Conservation (phyloP, 2,329 filamentous ascomycete species). For the Penicillium sp. region DNA sequence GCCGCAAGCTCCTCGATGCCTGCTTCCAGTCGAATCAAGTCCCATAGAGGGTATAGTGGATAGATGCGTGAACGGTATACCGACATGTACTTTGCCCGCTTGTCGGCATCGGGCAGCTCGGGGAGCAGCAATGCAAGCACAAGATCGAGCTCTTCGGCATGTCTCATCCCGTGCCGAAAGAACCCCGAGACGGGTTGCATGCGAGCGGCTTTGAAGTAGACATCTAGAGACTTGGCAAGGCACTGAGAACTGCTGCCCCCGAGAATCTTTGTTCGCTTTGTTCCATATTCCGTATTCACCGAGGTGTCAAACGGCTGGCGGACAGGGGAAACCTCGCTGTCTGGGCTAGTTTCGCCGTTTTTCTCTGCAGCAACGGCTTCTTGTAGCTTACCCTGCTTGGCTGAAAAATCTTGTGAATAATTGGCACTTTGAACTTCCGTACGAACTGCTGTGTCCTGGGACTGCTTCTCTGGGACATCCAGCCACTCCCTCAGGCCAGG, state of each 20-base stretch:
- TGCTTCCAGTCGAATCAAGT: neutral
- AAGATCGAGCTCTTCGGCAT: constrained; percentile 22
- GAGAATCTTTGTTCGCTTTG: constrained; percentile 20
- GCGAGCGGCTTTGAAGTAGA: constrained; percentile 21
- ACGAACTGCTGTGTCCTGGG: too few species aligned
- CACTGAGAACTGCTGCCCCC: constrained; percentile 25
- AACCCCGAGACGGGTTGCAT: constrained; percentile 19
- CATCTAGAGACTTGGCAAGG: constrained; percentile 23
- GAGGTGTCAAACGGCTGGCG: constrained; percentile 22
- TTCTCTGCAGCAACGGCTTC: neutral
- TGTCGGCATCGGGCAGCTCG: constrained; percentile 4
- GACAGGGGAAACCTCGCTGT: constrained; percentile 16
- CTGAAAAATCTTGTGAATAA: too few species aligned
- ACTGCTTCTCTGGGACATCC: constrained; percentile 16
- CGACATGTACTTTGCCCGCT: constrained; percentile 4
- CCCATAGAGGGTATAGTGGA: constrained; percentile 17
- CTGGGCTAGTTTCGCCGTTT: neutral
- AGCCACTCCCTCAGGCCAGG: constrained; percentile 23
- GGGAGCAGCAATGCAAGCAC: constrained; percentile 16
- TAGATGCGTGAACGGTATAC: constrained; percentile 16
- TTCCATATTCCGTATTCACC: constrained; percentile 22
- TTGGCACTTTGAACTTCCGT: too few species aligned
- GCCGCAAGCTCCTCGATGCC: constrained; percentile 8
- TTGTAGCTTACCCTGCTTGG: too few species aligned
- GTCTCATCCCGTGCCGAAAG: constrained; percentile 23